Conservation (phyloP, 1,284 basidiomycete genomes). For the Exobasidium rhododendri region DNA sequence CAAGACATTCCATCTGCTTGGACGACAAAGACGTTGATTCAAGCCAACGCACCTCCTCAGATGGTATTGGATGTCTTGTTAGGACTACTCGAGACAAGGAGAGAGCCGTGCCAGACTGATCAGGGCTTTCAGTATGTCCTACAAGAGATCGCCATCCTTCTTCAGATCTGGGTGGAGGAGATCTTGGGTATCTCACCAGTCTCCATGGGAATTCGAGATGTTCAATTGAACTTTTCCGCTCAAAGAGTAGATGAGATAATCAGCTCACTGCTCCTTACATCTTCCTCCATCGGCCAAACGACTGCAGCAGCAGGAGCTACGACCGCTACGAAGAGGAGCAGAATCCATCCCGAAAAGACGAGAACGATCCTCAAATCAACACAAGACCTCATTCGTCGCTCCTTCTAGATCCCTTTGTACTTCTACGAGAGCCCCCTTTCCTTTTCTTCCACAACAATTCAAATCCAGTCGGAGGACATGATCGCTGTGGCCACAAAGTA, state of each 20-base stretch:
- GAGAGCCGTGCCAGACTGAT: constrained; percentile 45
- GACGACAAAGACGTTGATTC: constrained; percentile 71
- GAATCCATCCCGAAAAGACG: not conserved
- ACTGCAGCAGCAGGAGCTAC: not conserved
- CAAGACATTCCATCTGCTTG: constrained; percentile 62
- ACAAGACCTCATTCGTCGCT: constrained; percentile 9
- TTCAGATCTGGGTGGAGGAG: not conserved
- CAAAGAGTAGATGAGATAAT: constrained; percentile 29
- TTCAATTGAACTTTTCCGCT: constrained; percentile 24
- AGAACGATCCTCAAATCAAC: not conserved
- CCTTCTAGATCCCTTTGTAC: not conserved
- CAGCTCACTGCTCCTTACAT: constrained; percentile 17
- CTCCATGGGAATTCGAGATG: constrained; percentile 5
- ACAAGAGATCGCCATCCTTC: not conserved
- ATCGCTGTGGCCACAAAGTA: too few species aligned
- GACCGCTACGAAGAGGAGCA: not conserved
- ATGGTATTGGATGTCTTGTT: constrained; percentile 80
- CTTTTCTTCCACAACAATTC: not conserved
- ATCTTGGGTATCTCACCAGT: not conserved
- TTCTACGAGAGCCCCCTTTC: not conserved
- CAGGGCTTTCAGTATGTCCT: constrained; percentile 10
- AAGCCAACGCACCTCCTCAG: constrained; percentile 71
- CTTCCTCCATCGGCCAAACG: not conserved
- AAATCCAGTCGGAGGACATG: too few species aligned
- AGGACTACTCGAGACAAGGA: constrained; percentile 68